phyloP scores from a whole-genome alignment of 352 stramenopile genomes.

The Phytophthora europaea region DNA sequence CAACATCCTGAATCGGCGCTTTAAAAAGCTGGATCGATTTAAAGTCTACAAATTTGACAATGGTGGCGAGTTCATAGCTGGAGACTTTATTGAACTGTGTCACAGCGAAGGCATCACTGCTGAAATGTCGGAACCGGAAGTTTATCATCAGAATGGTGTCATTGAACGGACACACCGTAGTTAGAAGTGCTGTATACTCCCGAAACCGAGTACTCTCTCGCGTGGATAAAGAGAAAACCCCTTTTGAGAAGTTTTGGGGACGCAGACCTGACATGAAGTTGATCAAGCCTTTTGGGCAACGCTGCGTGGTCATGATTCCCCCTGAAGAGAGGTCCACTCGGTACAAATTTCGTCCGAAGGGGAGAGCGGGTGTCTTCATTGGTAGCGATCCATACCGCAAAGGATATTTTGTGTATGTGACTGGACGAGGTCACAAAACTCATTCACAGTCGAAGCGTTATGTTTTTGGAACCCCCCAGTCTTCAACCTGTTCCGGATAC shows the following conservation, averaged over 20 bases:
- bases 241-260: conserved; percentile 19
- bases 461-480: conserved; percentile 12
- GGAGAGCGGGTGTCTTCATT: conserved; percentile 8
- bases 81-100: conserved; percentile 2
- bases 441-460: conserved; percentile 17
- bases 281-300: conserved; percentile 10
- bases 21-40: not conserved
- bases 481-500: too few relatives aligned
- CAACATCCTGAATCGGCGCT: conserved; percentile 17
- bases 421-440: conserved; percentile 1
- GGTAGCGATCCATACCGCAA: conserved; percentile 22
- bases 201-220: conserved; percentile 1
- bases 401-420: conserved; percentile 22
- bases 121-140: conserved; percentile 15
- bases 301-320: conserved; percentile 17
- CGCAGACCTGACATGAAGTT: conserved; percentile 18
- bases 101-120: not conserved
- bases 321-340: conserved; percentile 10
- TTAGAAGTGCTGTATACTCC: not conserved
- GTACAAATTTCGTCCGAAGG: conserved; percentile 14
- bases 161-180: conserved; percentile 14
- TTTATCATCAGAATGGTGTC: conserved; percentile 17
- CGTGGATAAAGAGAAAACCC: not conserved
- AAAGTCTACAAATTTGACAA: conserved; percentile 16
- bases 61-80: conserved; percentile 7